phyloP scores from a whole-genome alignment of 768 basidiomycete species.

The Mrakia hoshinonis region DNA sequence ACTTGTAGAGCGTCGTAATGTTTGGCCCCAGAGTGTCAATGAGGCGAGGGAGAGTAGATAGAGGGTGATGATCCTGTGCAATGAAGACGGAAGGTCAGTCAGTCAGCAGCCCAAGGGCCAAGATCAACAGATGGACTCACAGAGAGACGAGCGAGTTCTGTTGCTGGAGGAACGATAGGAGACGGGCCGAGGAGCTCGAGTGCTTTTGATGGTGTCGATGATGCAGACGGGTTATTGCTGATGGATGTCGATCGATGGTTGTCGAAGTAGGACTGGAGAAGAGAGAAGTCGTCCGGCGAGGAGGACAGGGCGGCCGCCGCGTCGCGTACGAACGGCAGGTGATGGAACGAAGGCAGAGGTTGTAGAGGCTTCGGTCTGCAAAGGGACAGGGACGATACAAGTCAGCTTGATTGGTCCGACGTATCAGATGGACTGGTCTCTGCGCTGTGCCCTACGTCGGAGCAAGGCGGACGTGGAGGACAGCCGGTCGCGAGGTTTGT shows the following conservation, averaged over 20 bases:
- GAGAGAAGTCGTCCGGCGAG: neutral
- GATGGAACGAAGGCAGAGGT: neutral
- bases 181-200: neutral
- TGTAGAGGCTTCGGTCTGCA: neutral
- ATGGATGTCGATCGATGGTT: neutral
- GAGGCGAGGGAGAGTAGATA: neutral
- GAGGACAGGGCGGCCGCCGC: neutral
- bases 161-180: neutral
- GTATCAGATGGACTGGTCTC: neutral
- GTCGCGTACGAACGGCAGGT: constrained; percentile 2
- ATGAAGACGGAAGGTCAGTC: neutral
- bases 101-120: neutral
- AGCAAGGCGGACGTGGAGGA: neutral
- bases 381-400: neutral
- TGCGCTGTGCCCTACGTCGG: neutral
- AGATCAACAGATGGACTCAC: neutral
- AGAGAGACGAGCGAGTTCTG: neutral
- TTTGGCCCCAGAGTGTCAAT: neutral
- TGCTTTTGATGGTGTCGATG: neutral
- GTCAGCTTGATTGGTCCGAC: neutral
- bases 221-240: neutral
- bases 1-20: constrained; percentile 8
- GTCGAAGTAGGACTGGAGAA: neutral
- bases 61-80: neutral
- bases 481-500: neutral